Conservation (phyloP, 345 rosid genomes). For the Gossypium rotundifolium region DNA sequence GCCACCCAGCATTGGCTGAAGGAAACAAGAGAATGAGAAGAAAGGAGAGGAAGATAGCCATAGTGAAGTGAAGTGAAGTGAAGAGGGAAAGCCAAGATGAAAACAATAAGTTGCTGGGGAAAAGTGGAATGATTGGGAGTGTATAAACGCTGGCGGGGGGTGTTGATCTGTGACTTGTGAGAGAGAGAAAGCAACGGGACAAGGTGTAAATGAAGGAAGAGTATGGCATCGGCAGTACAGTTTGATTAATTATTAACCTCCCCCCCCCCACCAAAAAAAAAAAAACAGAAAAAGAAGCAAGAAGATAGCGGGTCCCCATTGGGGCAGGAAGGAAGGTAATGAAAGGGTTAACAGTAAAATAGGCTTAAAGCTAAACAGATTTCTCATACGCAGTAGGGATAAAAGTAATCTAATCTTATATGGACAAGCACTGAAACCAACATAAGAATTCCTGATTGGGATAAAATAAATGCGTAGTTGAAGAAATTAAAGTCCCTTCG, state of each 20-base stretch:
- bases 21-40: constrained; percentile 33
- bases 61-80: constrained; percentile 1
- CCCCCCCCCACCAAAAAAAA: neutral
- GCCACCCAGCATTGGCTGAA: constrained; percentile 51
- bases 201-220: constrained; percentile 21
- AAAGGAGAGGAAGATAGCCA: constrained; percentile 32
- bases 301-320: constrained; percentile 33
- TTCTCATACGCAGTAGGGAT: no score
- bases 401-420: neutral
- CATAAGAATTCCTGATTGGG: neutral
- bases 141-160: constrained; percentile 30
- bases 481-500: neutral
- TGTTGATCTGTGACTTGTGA: constrained; percentile 13
- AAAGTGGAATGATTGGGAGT: constrained; percentile 25
- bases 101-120: constrained; percentile 9
- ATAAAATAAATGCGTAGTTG: no score
- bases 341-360: neutral
- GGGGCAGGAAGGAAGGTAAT: neutral
- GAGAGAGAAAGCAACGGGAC: constrained; percentile 19
- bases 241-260: constrained; percentile 3
- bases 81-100: constrained; percentile 16
- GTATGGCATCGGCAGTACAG: constrained; percentile 20
- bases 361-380: neutral
- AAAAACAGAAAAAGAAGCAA: neutral
- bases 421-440: no score